These are phyloP conservation scores for Suhomyces yuchorum DNA, from an alignment of 1,139 yeast genomes.

Conservation along the genomic window DNA sequence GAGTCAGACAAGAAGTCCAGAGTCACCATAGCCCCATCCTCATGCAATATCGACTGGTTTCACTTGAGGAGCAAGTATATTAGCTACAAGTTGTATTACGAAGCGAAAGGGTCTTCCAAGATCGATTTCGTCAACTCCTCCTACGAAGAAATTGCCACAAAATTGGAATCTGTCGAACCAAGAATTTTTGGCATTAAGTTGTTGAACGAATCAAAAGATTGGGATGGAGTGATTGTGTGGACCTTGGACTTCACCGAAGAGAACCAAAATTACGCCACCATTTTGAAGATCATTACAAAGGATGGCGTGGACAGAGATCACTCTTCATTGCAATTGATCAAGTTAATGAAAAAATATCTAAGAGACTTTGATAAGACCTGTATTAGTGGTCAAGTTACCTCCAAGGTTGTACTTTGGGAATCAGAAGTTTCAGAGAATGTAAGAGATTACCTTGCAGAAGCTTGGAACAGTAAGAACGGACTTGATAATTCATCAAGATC, in stretches of 20 bases:
- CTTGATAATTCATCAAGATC: constrained; percentile 41
- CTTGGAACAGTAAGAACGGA: constrained; percentile 23
- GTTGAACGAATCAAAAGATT: constrained; percentile 17
- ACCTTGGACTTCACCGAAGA: constrained; percentile 38
- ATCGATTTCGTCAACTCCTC: constrained; percentile 28
- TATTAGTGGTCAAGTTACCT: constrained; percentile 15
- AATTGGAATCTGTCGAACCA: constrained; percentile 29
- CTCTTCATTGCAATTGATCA: constrained; percentile 26
- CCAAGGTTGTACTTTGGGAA: constrained; percentile 40
- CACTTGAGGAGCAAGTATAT: constrained; percentile 45
- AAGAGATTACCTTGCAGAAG: constrained; percentile 19
- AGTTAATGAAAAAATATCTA: constrained; percentile 26
- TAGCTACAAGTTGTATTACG: constrained; percentile 32
- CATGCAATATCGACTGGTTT: constrained; percentile 45
- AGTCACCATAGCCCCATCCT: constrained; percentile 32
- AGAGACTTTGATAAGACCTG: constrained; percentile 7
- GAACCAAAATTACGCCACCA: constrained; percentile 29
- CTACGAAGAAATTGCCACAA: constrained; percentile 28
- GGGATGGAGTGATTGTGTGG: constrained; percentile 41
- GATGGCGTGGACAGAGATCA: constrained; percentile 22
- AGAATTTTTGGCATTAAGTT: constrained; percentile 36
- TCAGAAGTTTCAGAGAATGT: constrained; percentile 28
- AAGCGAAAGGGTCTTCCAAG: constrained; percentile 14
- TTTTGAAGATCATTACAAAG: constrained; percentile 32
- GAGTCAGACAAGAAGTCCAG: constrained; percentile 31